Conservation (phyloP, 2,329 filamentous ascomycete genomes). For the Ascochyta fabae region DNA sequence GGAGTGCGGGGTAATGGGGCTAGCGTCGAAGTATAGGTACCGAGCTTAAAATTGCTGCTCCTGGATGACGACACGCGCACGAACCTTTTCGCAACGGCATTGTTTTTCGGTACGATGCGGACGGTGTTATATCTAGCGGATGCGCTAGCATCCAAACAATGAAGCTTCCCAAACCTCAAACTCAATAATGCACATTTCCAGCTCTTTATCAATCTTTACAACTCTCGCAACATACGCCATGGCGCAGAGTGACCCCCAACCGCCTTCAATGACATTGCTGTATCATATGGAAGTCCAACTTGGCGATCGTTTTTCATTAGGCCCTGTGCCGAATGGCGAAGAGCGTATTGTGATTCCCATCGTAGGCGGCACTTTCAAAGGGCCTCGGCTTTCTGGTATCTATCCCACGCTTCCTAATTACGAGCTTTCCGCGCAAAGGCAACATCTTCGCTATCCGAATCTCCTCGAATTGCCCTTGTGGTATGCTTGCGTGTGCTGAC, state of each 20-base stretch:
- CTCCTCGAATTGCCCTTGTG: too few species aligned
- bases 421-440: too few species aligned
- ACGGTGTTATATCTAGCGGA: background rate
- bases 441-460: too few species aligned
- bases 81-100: background rate
- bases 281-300: constrained; percentile 33
- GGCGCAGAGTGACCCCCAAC: constrained; percentile 22
- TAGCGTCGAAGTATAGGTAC: background rate
- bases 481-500: background rate
- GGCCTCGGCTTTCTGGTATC: constrained; percentile 32
- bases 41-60: background rate
- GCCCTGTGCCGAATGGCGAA: constrained; percentile 27
- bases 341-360: constrained; percentile 40
- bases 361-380: constrained; percentile 39
- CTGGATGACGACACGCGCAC: constrained; percentile 6
- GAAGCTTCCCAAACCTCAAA: background rate
- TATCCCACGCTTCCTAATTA: background rate
- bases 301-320: constrained; percentile 30
- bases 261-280: constrained; percentile 30
- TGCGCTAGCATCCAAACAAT: background rate
- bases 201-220: constrained; percentile 14
- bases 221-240: constrained; percentile 17
- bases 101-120: constrained; percentile 5
- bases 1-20: constrained; percentile 17
- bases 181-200: constrained; percentile 20